Evolutionary conservation across 1,284 basidiomycete genomes (phyloP), one percentile per base, ranked within the genome.

Genomic region (Pholiota adiposa): DNA sequence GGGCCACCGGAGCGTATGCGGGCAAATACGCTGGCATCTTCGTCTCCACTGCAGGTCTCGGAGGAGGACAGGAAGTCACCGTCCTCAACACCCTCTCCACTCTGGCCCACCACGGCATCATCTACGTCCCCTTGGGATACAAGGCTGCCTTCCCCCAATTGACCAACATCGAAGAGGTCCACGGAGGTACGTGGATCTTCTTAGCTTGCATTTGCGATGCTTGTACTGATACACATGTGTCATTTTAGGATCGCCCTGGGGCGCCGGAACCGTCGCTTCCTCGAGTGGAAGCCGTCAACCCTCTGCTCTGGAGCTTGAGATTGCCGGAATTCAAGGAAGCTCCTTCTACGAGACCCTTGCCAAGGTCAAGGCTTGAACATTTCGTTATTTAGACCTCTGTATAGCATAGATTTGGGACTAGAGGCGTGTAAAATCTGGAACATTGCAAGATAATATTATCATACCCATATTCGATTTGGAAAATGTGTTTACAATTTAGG

Each of bases 11-110:
- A 55, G 83, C 79, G 0, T 85, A 97, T 52, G 75, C 83, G 53
- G 93, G 92, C 69, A 98, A 97, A 79, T 92, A 90, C 75, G 94
- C 83, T 5, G 81, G 84, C 54, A 75, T 88, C 56, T 93, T 94
- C 75, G 82, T 90, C 56, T 88, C 85, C 25, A 88, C 88, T 1
- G 86, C 81, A 19, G 77, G 79, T 41, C 83, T 79, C 31, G 90
- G 89, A 52, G 90, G 90, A 61, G 90, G 90, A 58, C 90, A 93
- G 69, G 90, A 92, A 73, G 72, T 83, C 23, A 95, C 94, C 41
- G 79, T 81, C 33, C 64, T 88, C 62, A 85, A 82, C 68, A 73
- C 83, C 44, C 64, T 95, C 54, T 92, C 92, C 23, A 92, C 89
- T 50, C 79, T 95, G 64, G 78, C 83, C 19, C 94, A 96, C 77